These are phyloP conservation scores for Candida anglica DNA, from an alignment of 805 yeast genomes.

Conservation along the genomic window DNA sequence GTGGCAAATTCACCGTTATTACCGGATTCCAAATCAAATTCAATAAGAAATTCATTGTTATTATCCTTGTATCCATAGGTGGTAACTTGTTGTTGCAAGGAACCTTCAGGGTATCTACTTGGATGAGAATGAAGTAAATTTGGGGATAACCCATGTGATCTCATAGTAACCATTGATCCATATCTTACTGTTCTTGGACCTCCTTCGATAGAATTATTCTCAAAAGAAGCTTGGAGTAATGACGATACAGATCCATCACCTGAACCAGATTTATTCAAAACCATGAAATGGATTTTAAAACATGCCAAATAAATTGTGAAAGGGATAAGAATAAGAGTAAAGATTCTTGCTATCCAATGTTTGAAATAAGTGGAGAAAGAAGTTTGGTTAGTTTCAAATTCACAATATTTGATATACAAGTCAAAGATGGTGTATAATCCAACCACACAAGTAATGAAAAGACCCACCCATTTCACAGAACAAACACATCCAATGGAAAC, in stretches of 20 bases:
- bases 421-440: slow-evolving; percentile 60
- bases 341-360: slow-evolving; percentile 74
- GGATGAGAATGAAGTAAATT: slow-evolving; percentile 84
- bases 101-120: slow-evolving; percentile 85
- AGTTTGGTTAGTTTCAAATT: slow-evolving; percentile 16
- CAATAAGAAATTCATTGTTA: slow-evolving; percentile 79
- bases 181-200: slow-evolving; percentile 66
- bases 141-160: slow-evolving; percentile 70
- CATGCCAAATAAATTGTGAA: slow-evolving; percentile 60
- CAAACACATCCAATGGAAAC: slow-evolving; percentile 77
- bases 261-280: slow-evolving; percentile 78
- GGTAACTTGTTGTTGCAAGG: slow-evolving; percentile 91
- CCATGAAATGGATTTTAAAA: slow-evolving; percentile 77
- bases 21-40: slow-evolving; percentile 49
- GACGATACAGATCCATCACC: slow-evolving; percentile 93
- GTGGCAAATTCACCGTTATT: slow-evolving; percentile 26
- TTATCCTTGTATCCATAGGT: slow-evolving; percentile 86
- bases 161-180: slow-evolving; percentile 60
- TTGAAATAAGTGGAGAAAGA: slow-evolving; percentile 27
- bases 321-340: slow-evolving; percentile 70
- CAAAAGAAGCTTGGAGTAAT: slow-evolving; percentile 81
- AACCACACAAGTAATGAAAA: slow-evolving; percentile 58
- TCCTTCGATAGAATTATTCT: slow-evolving; percentile 56
- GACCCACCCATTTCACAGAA: slow-evolving; percentile 83
- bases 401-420: slow-evolving; percentile 42